These are phyloP conservation scores for Euphorbia schlechtendalii DNA, from an alignment of 441 rosid genomes.

Conservation along the genomic window DNA sequence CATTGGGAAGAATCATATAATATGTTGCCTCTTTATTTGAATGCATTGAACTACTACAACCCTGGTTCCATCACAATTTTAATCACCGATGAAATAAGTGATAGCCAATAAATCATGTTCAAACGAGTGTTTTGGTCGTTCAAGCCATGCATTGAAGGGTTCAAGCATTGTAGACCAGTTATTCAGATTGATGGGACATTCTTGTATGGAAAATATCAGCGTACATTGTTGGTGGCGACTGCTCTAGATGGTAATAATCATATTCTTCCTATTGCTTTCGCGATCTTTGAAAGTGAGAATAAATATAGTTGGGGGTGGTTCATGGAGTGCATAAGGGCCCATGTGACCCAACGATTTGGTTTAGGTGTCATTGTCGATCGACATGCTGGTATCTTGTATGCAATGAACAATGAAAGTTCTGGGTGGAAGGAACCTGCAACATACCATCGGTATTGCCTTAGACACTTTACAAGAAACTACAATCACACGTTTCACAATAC, in stretches of 20 bases:
- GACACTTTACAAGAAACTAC: not conserved
- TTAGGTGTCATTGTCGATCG: not conserved
- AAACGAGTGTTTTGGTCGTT: not conserved
- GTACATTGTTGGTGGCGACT: no score
- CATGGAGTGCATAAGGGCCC: no score
- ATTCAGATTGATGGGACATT: not conserved
- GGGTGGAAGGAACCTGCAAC: not conserved
- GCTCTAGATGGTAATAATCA: no score
- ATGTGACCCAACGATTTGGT: not conserved
- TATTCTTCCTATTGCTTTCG: no score
- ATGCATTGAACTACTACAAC: not conserved
- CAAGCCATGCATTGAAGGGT: not conserved
- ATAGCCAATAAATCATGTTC: not conserved
- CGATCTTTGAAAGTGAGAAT: no score
- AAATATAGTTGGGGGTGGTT: no score
- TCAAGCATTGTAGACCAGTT: not conserved
- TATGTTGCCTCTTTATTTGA: not conserved
- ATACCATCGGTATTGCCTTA: not conserved
- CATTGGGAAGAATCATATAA: not conserved
- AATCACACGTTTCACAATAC: not conserved
- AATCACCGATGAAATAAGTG: no score
- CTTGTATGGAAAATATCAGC: no score
- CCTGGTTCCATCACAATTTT: not conserved
- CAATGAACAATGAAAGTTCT: not conserved
- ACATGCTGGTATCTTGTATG: not conserved